Evolutionary conservation across 2,329 filamentous ascomycete genomes (phyloP), one percentile per base, ranked within the genome.

Genomic region (Phialophora macrospora): DNA sequence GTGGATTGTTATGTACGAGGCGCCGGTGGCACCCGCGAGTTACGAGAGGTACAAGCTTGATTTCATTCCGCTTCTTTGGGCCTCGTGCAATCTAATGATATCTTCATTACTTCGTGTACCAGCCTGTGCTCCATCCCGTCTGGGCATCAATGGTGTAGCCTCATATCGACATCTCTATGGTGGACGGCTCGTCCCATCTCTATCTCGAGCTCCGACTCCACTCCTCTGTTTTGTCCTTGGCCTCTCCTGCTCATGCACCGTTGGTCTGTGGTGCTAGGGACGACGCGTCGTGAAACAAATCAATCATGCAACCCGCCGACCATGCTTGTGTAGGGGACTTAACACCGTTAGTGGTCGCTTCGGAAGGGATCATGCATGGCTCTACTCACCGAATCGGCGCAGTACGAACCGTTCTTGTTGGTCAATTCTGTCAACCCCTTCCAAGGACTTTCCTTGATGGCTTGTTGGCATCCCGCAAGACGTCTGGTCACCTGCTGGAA

Each of bases 251-350:
- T 65, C 38, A 67, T 30, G 34, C 52, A 28, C 65, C 67, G 52
- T 69, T 67, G 14, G 55, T 56, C 30, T 63, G 59, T 8, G 60
- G 41, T 49, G 51, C 62, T 48, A 67, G 32, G 8, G 49, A 52
- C 17, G 55, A 64, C 48, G 92, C 94, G 77, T 99, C 95, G 83
- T 97, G 93, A 80, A 97, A 99, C 70, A 99, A 79, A 80, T 99
- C 95, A 74, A 99, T 91, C 74, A 99, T 82, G 77, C 95, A 98
- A 24, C 92, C 90, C 32, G 95, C 91, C 60, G 93, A 97, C 95
- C 95, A 99, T 60, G 95, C 90, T 78, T 99, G 95, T 0, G 95
- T 97, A 28, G 95, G 95, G 60, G 90, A 95, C 88, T 95, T 56
- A 63, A 51, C 28, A 11, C 11, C 8, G 28, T 55, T 55, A 55